These are phyloP conservation scores for Backusella parvicylindrica DNA, from an alignment of 192 early-diverging fungal genomes.

Conservation along the genomic window DNA sequence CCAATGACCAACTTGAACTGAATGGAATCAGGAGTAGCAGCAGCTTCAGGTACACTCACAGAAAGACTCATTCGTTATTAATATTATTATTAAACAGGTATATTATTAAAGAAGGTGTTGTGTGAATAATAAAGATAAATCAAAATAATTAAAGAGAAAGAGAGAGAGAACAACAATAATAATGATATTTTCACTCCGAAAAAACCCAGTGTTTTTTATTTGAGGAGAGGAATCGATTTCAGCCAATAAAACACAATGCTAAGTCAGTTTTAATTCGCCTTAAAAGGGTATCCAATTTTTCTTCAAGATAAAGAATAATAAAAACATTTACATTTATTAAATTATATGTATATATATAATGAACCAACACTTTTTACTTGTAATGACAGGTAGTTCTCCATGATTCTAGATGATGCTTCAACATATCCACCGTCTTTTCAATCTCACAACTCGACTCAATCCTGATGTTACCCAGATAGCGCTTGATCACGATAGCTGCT, in stretches of 20 bases:
- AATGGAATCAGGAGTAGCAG: constrained; percentile 48
- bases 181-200: neutral
- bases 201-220: neutral
- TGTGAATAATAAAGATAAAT: neutral
- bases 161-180: neutral
- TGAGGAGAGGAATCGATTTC: neutral
- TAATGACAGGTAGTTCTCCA: neutral
- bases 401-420: neutral
- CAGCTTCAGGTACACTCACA: constrained; percentile 47
- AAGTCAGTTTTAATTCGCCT: neutral
- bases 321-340: neutral
- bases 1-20: constrained; percentile 49
- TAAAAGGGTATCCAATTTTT: too few species aligned
- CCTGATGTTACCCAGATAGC: neutral
- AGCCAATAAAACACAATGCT: neutral
- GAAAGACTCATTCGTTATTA: constrained; percentile 10
- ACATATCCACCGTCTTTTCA: neutral
- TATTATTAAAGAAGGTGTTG: neutral
- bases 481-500: neutral
- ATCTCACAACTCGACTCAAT: neutral
- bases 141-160: neutral
- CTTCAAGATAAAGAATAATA: too few species aligned
- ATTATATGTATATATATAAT: neutral
- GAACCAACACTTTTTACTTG: neutral
- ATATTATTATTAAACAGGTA: neutral